Percentiles rank a stretch among this genome's conserved stretches.
Conservation (phyloP, 352 stramenopile genomes). For the Phytopythium montanum region DNA sequence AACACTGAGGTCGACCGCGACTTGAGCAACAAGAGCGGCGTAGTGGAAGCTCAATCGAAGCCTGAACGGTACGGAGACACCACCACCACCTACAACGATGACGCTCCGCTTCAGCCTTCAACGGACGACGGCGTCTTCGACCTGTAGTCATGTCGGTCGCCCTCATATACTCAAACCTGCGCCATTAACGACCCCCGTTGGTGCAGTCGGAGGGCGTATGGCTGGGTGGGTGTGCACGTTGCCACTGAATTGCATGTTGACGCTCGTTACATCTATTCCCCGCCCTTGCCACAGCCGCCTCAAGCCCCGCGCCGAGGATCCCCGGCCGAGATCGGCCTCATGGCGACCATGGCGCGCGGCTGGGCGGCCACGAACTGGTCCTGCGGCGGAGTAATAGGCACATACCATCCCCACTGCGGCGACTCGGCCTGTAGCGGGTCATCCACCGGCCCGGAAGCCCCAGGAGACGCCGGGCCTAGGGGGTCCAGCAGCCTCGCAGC, state of each 20-base stretch:
- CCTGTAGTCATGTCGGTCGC: background rate
- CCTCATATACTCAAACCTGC: too few relatives aligned
- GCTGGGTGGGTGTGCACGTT: too few relatives aligned
- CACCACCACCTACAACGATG: background rate
- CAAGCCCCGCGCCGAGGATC: too few relatives aligned
- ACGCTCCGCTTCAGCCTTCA: background rate
- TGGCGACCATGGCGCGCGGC: slow-evolving; percentile 14
- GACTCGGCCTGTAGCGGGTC: slow-evolving; percentile 52
- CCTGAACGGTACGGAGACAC: background rate
- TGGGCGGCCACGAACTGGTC: slow-evolving; percentile 36
- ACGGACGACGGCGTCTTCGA: background rate
- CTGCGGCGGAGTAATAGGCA: slow-evolving; percentile 78
- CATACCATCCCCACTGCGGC: slow-evolving; percentile 86
- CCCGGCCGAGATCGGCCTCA: slow-evolving; percentile 1
- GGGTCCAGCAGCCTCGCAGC: slow-evolving; percentile 18
- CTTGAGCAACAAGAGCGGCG: background rate
- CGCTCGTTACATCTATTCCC: too few relatives aligned
- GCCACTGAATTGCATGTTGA: too few relatives aligned
- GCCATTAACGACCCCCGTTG: too few relatives aligned
- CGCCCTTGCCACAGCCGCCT: too few relatives aligned
- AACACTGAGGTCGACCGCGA: background rate
- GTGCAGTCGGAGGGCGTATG: too few relatives aligned
- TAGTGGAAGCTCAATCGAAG: background rate
- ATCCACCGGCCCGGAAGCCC: background rate
- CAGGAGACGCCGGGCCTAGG: slow-evolving; percentile 12